Percentiles rank a stretch among this genome's conserved stretches.
phyloP scores from a whole-genome alignment of 768 basidiomycete genomes.

The Boletus vermiculosoides region DNA sequence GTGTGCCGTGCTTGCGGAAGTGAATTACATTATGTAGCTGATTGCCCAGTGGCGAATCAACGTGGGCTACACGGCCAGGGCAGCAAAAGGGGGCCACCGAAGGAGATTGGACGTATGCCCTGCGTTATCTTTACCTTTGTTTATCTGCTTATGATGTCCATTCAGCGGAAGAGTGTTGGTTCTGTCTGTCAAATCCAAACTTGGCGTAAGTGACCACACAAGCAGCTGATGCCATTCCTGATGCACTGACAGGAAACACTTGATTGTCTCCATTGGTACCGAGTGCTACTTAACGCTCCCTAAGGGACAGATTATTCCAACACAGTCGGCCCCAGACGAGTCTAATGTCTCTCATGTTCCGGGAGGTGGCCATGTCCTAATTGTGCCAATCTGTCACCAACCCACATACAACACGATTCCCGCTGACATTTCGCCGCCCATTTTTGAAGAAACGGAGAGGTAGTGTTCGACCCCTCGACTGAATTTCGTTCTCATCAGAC shows the following conservation, averaged over 20 bases:
- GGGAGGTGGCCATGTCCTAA: conserved; percentile 93
- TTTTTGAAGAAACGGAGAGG: conserved; percentile 80
- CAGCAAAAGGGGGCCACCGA: conserved; percentile 52
- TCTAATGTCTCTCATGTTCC: conserved; percentile 55
- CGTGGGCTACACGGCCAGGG: conserved; percentile 33
- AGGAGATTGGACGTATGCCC: conserved; percentile 78
- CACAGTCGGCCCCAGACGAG: conserved; percentile 53
- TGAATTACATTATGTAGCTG: conserved; percentile 80
- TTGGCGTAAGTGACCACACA: conserved; percentile 59
- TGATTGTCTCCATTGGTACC: conserved; percentile 89
- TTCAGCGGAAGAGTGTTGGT: conserved; percentile 94
- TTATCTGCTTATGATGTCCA: conserved; percentile 3
- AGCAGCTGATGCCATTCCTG: background rate
- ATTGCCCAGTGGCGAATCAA: conserved; percentile 74
- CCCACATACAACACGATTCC: conserved; percentile 85
- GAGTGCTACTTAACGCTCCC: conserved; percentile 97
- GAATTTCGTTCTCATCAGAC: background rate
- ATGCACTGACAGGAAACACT: conserved; percentile 68
- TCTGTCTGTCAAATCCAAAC: conserved; percentile 93
- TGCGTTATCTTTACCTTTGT: background rate
- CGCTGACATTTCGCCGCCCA: conserved; percentile 67
- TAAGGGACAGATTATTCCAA: conserved; percentile 91
- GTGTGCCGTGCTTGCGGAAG: conserved; percentile 90
- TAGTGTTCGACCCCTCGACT: conserved; percentile 30
- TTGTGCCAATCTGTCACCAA: conserved; percentile 92